Base-by-base conservation (phyloP, 2,329 filamentous ascomycete species). In the Didymella lethalis region DNA sequence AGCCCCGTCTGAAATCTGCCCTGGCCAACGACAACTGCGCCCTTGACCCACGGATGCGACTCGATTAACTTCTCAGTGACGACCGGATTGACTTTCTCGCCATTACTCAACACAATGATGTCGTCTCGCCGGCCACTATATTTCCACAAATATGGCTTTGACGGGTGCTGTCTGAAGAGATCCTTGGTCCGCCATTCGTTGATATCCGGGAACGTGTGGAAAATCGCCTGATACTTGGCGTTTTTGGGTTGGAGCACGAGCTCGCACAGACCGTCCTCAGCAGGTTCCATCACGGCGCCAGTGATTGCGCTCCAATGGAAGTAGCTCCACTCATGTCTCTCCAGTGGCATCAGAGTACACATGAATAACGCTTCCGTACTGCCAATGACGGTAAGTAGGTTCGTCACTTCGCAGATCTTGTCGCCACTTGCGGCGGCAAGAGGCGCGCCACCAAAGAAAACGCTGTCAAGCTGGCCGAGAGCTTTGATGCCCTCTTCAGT, bases 91-190 rank as follows among this genome's bases (percentile, higher is more conserved):
- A 74, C 63, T 31, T 75, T 75, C 54, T 74, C 72, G 7, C 73
- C 73, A 23, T 69, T 75, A 12, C 62, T 62, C 2, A 75, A 61
- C 5, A 75, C 70, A 11, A 75, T 64, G 0, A 74, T 47, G 48
- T 80, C 78, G 20, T 73, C 70, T 31, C 68, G 69, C 7, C 79
- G 65, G 0, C 78, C 78, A 7, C 43, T 52, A 36, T 66, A 70
- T 18, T 63, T 63, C 67, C 67, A 68, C 1, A 67, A 40, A 10
- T 54, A 40, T 3, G 62, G 36, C n/a, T 67, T 68, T 10, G 48
- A 50, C 0, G 66, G 54, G 36, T 70, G 67, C n/a, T 50, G 59
- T 34, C 20, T 45, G 38, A 66, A 67, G 1, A 67, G 25, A 41
- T 67, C 64, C 16, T 64, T 62, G 12, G 64, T 67, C 2, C 54